phyloP scores from a whole-genome alignment of 345 rosid species.

The Gossypium australe region DNA sequence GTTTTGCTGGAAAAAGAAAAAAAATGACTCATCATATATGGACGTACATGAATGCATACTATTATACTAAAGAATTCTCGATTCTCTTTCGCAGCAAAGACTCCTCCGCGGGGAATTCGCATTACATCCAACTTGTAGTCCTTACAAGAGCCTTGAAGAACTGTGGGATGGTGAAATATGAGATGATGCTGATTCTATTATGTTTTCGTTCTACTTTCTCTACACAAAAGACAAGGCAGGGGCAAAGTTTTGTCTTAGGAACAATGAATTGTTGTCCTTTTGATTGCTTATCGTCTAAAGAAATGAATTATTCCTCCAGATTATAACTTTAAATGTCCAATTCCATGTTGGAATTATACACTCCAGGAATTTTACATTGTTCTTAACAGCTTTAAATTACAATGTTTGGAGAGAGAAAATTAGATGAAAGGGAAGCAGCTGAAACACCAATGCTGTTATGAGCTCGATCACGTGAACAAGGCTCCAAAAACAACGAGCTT shows the following conservation, averaged over 20 bases:
- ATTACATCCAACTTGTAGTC: slow-evolving; percentile 39
- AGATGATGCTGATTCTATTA: slow-evolving; percentile 1
- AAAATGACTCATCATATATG: not conserved
- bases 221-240: not conserved
- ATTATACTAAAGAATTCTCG: not conserved
- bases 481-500: not conserved
- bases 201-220: not conserved
- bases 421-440: not conserved
- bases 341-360: not conserved
- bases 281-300: not conserved
- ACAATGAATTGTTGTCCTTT: slow-evolving; percentile 7
- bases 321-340: not conserved
- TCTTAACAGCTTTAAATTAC: not conserved
- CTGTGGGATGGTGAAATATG: slow-evolving; percentile 59
- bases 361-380: not conserved
- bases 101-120: slow-evolving; percentile 52
- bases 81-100: slow-evolving; percentile 37
- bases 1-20: not conserved
- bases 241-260: not conserved
- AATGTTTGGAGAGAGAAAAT: not conserved
- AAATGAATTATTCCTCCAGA: not conserved
- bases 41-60: not conserved
- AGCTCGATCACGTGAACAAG: not conserved
- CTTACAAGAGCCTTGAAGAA: slow-evolving; percentile 44
- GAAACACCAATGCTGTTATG: not conserved